Evolutionary conservation across 208 protist genomes (phyloP), one percentile per base, ranked within the genome.

Genomic region (Entamoeba nuttalli): DNA sequence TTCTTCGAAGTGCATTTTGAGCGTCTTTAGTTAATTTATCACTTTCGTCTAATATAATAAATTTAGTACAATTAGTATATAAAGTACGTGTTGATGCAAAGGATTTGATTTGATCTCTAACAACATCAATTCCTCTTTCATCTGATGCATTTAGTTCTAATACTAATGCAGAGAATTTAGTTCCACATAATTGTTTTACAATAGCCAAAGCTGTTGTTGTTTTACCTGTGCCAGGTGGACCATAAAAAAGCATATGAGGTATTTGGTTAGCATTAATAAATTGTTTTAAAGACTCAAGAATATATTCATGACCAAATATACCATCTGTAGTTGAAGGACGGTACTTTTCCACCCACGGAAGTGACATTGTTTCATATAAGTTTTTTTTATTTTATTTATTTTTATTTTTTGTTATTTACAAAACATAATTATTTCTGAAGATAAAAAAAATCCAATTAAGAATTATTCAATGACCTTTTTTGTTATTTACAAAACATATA

Each of bases 31-130:
- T 99, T 97, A 99, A 98, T 94, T 98, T 98, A 97, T 99, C 99
- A 7, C 98, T 98, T 97, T 99, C 99, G 96, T 99, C 99, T 4
- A 99, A 97, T n/a, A 99, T 98, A 93, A 99, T 99, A 95, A 99
- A 98, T 96, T 99, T 99, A 97, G 15, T 97, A 57, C 25, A 98
- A 97, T 41, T 51, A 3, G 15, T 17, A n/a, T 41, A 25, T 11
- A 35, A 21, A 0, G 52, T 51, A 30, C 51, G 4, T 25, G 73
- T 93, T 9, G 73, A 51, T 5, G 99, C 99, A 96, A 99, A 99
- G 19, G 97, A 96, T 96, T 99, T 99, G 95, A 99, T 99, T 96
- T 98, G 99, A 93, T 98, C 98, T 4, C 99, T 97, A 52, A 99
- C 98, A 35, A 99, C 98, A 51, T 99, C 97, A 71, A 99, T 98